These are phyloP conservation scores for Fusarium sp. DNA, from an alignment of 2,329 filamentous ascomycete genomes.

Conservation along the genomic window DNA sequence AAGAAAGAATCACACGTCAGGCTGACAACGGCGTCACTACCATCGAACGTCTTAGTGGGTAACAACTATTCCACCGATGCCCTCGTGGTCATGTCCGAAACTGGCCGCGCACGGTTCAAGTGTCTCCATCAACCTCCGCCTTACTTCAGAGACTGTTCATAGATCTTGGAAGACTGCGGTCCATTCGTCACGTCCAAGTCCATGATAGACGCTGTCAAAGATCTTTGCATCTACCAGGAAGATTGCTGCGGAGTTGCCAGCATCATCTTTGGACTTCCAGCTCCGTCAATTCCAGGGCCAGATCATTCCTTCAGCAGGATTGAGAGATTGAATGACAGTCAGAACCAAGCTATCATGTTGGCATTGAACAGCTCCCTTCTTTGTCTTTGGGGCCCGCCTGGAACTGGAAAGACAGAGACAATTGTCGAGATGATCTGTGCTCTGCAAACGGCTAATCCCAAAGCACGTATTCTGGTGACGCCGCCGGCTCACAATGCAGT, in stretches of 20 bases:
- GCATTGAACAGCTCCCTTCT: slow-evolving; percentile 47
- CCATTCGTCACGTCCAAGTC: slow-evolving; percentile 54
- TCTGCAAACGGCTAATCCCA: slow-evolving; percentile 41
- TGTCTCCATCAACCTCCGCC: slow-evolving; percentile 52
- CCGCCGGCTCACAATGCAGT: slow-evolving; percentile 58
- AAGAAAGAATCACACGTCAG: slow-evolving; percentile 13
- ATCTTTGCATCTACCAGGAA: slow-evolving; percentile 44
- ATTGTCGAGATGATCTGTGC: slow-evolving; percentile 51
- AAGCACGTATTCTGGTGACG: slow-evolving; percentile 49
- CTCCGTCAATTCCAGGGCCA: accelerated
- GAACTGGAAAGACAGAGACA: slow-evolving; percentile 57
- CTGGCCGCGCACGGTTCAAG: slow-evolving; percentile 46
- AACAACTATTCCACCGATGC: slow-evolving; percentile 51
- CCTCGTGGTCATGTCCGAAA: slow-evolving; percentile 43
- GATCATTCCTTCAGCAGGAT: neutral
- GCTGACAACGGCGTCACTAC: slow-evolving; percentile 1
- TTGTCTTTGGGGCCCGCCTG: slow-evolving; percentile 57
- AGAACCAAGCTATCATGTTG: slow-evolving; percentile 28
- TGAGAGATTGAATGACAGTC: slow-evolving; percentile 22
- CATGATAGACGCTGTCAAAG: slow-evolving; percentile 50
- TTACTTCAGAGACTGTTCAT: slow-evolving; percentile 50
- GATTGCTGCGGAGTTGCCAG: slow-evolving; percentile 47
- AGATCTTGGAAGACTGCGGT: slow-evolving; percentile 51
- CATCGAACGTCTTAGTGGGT: slow-evolving; percentile 13
- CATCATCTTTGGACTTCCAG: neutral